Evolutionary conservation across 129 eudicot genomes (phyloP).

Genomic region (Lactuca sativa): DNA sequence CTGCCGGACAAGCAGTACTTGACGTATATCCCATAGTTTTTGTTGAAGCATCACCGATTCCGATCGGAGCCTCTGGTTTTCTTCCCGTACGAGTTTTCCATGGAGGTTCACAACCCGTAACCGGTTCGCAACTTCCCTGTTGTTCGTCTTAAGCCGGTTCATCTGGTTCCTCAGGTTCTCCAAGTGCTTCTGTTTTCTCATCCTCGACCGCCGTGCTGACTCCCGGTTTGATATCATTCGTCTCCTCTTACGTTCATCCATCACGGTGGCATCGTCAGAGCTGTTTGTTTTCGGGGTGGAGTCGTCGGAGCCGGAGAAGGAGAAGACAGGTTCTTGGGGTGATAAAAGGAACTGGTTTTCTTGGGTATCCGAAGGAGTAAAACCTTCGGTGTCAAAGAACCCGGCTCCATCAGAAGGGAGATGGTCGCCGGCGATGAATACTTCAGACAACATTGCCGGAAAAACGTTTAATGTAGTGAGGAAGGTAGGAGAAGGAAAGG

Average conservation of each 20-base stretch:
- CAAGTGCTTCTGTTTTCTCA: slow-evolving; percentile 78
- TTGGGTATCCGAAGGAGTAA: slow-evolving; percentile 51
- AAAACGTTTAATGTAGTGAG: slow-evolving; percentile 39
- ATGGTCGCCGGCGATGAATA: slow-evolving; percentile 38
- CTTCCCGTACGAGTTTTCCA: slow-evolving; percentile 41
- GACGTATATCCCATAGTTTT: slow-evolving; percentile 57
- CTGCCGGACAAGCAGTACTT: slow-evolving; percentile 50
- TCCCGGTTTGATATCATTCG: slow-evolving; percentile 94
- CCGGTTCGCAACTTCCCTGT: slow-evolving; percentile 71
- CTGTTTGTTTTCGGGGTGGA: slow-evolving; percentile 29
- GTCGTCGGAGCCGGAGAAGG: slow-evolving; percentile 49
- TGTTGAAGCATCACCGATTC: slow-evolving; percentile 58
- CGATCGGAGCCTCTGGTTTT: slow-evolving; percentile 50
- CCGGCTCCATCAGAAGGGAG: slow-evolving; percentile 28
- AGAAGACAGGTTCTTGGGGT: slow-evolving; percentile 45
- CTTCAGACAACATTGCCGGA: slow-evolving; percentile 75
- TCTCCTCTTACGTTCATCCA: slow-evolving; percentile 63
- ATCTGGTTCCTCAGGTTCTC: slow-evolving; percentile 65
- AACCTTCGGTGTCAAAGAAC: slow-evolving; percentile 33
- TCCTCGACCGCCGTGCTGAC: slow-evolving; percentile 81
- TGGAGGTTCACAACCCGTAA: slow-evolving; percentile 44
- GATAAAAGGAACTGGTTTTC: slow-evolving; percentile 36
- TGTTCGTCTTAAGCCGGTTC: slow-evolving; percentile 51
- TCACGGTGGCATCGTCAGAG: background rate
- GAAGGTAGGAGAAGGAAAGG: slow-evolving; percentile 68